Percentiles rank a stretch among this genome's conserved stretches.
Evolutionary conservation across 805 yeast genomes (phyloP).

Genomic region (Millerozyma miso): DNA sequence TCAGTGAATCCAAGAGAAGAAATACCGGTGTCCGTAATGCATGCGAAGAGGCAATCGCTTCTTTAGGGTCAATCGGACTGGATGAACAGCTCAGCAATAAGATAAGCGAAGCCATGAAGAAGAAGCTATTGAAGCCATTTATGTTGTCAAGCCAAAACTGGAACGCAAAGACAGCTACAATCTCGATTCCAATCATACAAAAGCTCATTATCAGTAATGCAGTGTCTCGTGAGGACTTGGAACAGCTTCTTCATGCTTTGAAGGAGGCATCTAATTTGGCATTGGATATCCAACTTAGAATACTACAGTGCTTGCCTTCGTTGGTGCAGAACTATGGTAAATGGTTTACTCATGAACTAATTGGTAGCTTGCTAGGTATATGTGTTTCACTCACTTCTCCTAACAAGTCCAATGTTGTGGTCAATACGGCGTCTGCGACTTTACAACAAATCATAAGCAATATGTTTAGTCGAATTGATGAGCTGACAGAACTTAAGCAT

Average conservation of each 20-base stretch:
- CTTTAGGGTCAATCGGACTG: constrained; percentile 8
- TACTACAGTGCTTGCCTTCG: constrained; percentile 77
- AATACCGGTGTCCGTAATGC: constrained; percentile 62
- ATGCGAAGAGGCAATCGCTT: constrained; percentile 19
- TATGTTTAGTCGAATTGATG: constrained; percentile 61
- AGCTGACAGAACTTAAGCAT: constrained; percentile 1
- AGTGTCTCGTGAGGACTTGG: constrained; percentile 50
- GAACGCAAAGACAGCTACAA: constrained; percentile 66
- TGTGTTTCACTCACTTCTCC: constrained; percentile 69
- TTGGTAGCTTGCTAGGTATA: constrained; percentile 58
- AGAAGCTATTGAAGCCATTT: constrained; percentile 48
- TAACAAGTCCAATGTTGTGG: constrained; percentile 70
- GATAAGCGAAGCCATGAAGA: constrained; percentile 9
- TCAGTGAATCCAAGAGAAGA: constrained; percentile 68
- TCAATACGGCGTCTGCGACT: constrained; percentile 90
- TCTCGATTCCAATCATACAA: constrained; percentile 70
- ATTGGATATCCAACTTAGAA: constrained; percentile 78
- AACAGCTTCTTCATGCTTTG: constrained; percentile 60
- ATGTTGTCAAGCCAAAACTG: constrained; percentile 67
- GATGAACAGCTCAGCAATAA: constrained; percentile 17
- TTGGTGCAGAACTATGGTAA: constrained; percentile 61
- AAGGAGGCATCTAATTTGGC: constrained; percentile 72
- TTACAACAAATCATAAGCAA: constrained; percentile 78
- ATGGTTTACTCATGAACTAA: constrained; percentile 49
- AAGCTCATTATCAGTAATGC: constrained; percentile 51